Percentiles rank a stretch among this genome's conserved stretches.
Conservation (phyloP, 129 eudicot genomes). For the Mikania micrantha region DNA sequence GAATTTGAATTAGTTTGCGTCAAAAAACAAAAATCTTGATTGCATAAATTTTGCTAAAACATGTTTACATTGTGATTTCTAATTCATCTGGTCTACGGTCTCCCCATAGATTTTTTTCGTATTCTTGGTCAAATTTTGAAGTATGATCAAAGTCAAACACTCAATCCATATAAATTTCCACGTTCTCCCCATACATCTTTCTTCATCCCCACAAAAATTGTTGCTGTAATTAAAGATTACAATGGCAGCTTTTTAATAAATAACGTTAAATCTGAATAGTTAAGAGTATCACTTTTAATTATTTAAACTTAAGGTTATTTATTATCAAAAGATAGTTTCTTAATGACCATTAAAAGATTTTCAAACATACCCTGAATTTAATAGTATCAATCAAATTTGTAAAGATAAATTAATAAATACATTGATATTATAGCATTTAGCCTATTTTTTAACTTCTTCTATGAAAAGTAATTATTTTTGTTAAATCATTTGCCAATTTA, state of each 20-base stretch:
- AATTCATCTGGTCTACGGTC: constrained; percentile 7
- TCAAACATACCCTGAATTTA: too few relatives aligned
- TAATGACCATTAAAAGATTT: too few relatives aligned
- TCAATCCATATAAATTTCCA: constrained; percentile 7
- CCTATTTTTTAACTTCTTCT: too few relatives aligned
- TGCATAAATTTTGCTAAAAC: constrained; percentile 7
- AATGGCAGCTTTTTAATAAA: too few relatives aligned
- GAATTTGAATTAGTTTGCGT: constrained; percentile 28
- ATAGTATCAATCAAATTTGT: not conserved
- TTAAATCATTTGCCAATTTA: not conserved
- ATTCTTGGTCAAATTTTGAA: constrained; percentile 20
- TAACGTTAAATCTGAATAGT: too few relatives aligned
- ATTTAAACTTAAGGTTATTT: too few relatives aligned
- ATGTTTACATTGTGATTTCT: constrained; percentile 9
- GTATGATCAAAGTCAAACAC: constrained; percentile 3
- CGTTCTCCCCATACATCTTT: not conserved
- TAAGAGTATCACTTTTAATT: too few relatives aligned
- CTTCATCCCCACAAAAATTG: not conserved
- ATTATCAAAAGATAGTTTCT: too few relatives aligned
- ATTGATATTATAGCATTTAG: too few relatives aligned
- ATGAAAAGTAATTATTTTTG: too few relatives aligned
- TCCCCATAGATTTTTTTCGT: not conserved
- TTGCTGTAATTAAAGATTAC: too few relatives aligned
- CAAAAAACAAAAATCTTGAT: constrained; percentile 4
- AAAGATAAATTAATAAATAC: not conserved